Conservation (phyloP, 1,284 basidiomycete species). For the Coniophora puteana region DNA sequence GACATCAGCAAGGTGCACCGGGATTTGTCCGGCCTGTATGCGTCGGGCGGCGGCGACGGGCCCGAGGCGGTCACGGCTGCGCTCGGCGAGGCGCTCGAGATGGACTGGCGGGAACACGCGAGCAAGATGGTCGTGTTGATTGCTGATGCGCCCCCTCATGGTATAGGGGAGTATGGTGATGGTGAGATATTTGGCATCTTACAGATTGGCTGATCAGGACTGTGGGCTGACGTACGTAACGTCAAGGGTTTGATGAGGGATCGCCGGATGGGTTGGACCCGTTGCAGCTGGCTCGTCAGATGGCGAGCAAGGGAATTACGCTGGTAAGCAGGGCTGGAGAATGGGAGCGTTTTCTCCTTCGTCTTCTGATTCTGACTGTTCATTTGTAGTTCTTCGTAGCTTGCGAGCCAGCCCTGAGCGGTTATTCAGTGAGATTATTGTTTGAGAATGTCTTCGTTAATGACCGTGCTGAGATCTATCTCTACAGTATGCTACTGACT, state of each 20-base stretch:
- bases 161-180: slow-evolving; percentile 90
- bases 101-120: slow-evolving; percentile 89
- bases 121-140: slow-evolving; percentile 96
- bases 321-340: slow-evolving; percentile 56
- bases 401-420: slow-evolving; percentile 95
- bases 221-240: slow-evolving; percentile 8
- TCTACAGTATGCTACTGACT: slow-evolving; percentile 87
- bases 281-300: slow-evolving; percentile 78
- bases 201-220: slow-evolving; percentile 7
- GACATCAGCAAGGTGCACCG: slow-evolving; percentile 86
- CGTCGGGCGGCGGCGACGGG: slow-evolving; percentile 95
- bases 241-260: slow-evolving; percentile 81
- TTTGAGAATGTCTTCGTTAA: slow-evolving; percentile 13
- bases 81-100: slow-evolving; percentile 79
- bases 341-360: background rate
- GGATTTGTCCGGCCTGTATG: slow-evolving; percentile 82
- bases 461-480: slow-evolving; percentile 16
- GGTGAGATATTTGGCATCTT: slow-evolving; percentile 44
- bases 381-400: slow-evolving; percentile 87
- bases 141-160: slow-evolving; percentile 97
- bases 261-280: slow-evolving; percentile 95
- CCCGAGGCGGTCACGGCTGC: slow-evolving; percentile 98
- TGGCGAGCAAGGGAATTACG: slow-evolving; percentile 91
- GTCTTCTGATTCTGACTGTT: slow-evolving; percentile 1
- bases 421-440: slow-evolving; percentile 69